phyloP scores from a whole-genome alignment of 768 basidiomycete species.

The Exsudoporus frostii region DNA sequence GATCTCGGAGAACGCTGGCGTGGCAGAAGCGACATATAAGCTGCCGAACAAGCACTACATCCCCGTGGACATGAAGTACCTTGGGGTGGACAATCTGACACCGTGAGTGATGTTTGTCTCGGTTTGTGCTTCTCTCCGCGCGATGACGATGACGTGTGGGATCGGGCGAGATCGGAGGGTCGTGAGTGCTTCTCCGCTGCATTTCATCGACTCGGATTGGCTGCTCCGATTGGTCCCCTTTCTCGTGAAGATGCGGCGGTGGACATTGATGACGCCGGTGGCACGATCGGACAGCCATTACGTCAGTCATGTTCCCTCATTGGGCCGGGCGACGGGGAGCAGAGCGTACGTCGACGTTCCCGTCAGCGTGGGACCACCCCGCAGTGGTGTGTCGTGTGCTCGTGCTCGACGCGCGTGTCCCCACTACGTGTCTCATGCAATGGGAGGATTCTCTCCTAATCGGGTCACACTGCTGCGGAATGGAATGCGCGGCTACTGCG shows the following conservation, averaged over 20 bases:
- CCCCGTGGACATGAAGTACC: slow-evolving; percentile 77
- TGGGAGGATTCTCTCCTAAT: not conserved
- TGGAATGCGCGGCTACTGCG: slow-evolving; percentile 5
- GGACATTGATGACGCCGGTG: slow-evolving; percentile 29
- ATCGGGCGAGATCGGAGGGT: slow-evolving; percentile 8
- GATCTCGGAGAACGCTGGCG: slow-evolving; percentile 57
- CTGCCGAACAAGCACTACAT: slow-evolving; percentile 96
- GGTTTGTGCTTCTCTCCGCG: not conserved
- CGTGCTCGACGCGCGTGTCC: slow-evolving; percentile 1
- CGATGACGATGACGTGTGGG: slow-evolving; percentile 18
- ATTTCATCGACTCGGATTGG: not conserved
- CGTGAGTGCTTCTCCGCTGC: not conserved
- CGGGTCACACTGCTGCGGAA: slow-evolving; percentile 12
- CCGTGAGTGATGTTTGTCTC: slow-evolving; percentile 44
- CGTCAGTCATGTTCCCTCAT: slow-evolving; percentile 14
- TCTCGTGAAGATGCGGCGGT: slow-evolving; percentile 14
- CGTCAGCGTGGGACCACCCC: slow-evolving; percentile 16
- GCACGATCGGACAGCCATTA: slow-evolving; percentile 19
- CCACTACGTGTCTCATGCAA: not conserved
- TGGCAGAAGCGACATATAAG: slow-evolving; percentile 63
- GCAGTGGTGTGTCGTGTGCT: too few species aligned
- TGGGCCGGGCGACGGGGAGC: not conserved
- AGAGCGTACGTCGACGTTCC: not conserved
- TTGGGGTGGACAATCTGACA: slow-evolving; percentile 66
- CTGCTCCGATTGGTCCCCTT: slow-evolving; percentile 11